Evolutionary conservation across 768 basidiomycete genomes (phyloP).

Genomic region (Suillus bovinus): DNA sequence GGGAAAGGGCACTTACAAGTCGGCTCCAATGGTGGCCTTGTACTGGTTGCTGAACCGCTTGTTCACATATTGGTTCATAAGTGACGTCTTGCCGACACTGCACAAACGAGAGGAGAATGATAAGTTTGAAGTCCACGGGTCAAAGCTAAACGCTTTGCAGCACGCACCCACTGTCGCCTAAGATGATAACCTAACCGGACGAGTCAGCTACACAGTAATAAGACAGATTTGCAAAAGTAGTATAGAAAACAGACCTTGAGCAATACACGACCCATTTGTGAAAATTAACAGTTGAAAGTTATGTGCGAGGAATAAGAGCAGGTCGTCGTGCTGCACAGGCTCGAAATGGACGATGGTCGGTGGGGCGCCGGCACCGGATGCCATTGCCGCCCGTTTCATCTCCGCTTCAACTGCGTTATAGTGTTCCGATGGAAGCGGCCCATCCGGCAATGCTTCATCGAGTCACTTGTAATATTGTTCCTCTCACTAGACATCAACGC

Average conservation of each 20-base stretch:
- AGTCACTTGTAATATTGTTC: background rate
- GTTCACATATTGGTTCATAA: constrained; percentile 99
- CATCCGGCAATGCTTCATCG: background rate
- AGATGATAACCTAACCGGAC: constrained; percentile 85
- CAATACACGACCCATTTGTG: constrained; percentile 77
- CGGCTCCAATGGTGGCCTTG: constrained; percentile 98
- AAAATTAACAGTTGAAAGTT: background rate
- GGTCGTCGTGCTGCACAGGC: constrained; percentile 9
- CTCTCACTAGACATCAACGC: background rate
- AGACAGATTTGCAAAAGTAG: background rate
- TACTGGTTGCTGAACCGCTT: constrained; percentile 99
- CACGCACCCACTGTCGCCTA: constrained; percentile 93
- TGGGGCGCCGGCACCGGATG: constrained; percentile 21
- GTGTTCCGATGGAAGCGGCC: background rate
- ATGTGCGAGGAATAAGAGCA: background rate
- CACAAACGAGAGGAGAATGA: background rate
- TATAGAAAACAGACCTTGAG: constrained; percentile 59
- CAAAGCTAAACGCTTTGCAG: constrained; percentile 10
- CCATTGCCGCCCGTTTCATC: constrained; percentile 23
- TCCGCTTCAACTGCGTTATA: constrained; percentile 23
- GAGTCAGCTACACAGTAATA: constrained; percentile 11
- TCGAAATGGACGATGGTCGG: constrained; percentile 16
- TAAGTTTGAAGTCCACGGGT: constrained; percentile 13
- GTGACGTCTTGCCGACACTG: constrained; percentile 98
- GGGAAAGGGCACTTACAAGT: constrained; percentile 67